These are phyloP conservation scores for Ormosia emarginata DNA, from an alignment of 306 rosid genomes.

Conservation along the genomic window DNA sequence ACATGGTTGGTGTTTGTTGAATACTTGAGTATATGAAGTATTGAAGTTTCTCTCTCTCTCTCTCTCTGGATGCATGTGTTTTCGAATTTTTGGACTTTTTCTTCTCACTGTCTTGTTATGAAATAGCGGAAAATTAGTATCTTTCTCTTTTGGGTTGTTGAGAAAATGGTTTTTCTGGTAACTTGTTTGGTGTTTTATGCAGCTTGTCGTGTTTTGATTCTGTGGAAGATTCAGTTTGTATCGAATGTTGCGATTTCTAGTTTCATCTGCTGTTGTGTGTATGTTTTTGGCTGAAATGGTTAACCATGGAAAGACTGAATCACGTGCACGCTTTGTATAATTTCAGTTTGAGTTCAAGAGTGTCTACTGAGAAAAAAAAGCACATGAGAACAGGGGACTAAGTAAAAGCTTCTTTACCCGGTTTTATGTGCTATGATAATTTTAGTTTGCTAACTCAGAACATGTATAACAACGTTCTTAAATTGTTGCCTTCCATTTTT, in stretches of 20 bases:
- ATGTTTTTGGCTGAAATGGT: conserved; percentile 1
- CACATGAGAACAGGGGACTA: background rate
- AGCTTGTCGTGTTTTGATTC: conserved; percentile 15
- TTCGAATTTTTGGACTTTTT: conserved; percentile 9
- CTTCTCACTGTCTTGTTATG: background rate
- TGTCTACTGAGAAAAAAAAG: conserved; percentile 8
- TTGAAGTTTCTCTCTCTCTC: background rate
- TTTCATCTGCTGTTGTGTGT: background rate
- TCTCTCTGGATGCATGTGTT: conserved; percentile 14
- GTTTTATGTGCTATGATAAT: background rate
- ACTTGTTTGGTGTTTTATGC: conserved; percentile 11
- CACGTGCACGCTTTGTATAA: background rate
- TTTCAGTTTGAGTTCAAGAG: background rate
- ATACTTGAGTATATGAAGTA: background rate
- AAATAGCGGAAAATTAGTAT: background rate
- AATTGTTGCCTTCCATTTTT: background rate
- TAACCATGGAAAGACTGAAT: background rate
- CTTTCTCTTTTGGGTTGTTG: background rate
- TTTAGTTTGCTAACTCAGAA: background rate
- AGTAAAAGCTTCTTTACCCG: background rate
- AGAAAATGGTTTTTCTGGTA: background rate
- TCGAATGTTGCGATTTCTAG: background rate
- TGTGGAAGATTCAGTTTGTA: background rate
- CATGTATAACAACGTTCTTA: background rate
- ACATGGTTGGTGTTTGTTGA: background rate